Evolutionary conservation across 345 rosid genomes (phyloP), one percentile per base, ranked within the genome.

Genomic region (Brassica carinata): DNA sequence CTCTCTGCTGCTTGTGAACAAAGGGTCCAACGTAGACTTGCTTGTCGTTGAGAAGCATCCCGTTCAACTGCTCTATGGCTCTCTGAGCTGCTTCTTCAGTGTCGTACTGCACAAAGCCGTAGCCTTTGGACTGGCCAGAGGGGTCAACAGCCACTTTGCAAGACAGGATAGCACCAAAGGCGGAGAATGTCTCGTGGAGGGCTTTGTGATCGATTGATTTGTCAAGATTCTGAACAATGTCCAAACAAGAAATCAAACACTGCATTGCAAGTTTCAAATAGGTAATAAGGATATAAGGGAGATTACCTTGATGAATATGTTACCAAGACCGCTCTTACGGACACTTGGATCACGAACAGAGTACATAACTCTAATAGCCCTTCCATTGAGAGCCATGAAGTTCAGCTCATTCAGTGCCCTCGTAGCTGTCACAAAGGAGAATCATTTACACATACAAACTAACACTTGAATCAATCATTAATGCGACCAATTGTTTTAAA

Each of bases 11-110:
- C 85, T 89, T 91, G 78, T 90, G 97, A 77, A 93, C 88, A 83
- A 93, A 96, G 36, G 83, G 97, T 64, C 98, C 99, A 77, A 96
- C 98, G 67, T 85, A 93, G 3, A 96, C 99, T 83, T 91, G 98
- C 84, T 89, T 96, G 72, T 92, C 99, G 79, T 96, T 96, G 34
- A 96, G 76, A 64, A 96, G 90, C 98, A 93, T 96, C 61, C 98
- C 98, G 79, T 93, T 89, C 64, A 96, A 76, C 79, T 93, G 88
- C 59, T 91, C 96, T 40, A 90, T 90, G 8, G 97, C 97, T 71
- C 36, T 89, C 71, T 90, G 92, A 26, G 94, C 99, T 64, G 98
- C 79, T 80, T 93, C 97, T 14, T 88, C 97, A 66, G 59, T 86
- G 67, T 90, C 97, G 81, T 84, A 96, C 77, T 93, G 98, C 33